phyloP scores from a whole-genome alignment of 768 basidiomycete genomes.

The Leucocoprinus leucothites region DNA sequence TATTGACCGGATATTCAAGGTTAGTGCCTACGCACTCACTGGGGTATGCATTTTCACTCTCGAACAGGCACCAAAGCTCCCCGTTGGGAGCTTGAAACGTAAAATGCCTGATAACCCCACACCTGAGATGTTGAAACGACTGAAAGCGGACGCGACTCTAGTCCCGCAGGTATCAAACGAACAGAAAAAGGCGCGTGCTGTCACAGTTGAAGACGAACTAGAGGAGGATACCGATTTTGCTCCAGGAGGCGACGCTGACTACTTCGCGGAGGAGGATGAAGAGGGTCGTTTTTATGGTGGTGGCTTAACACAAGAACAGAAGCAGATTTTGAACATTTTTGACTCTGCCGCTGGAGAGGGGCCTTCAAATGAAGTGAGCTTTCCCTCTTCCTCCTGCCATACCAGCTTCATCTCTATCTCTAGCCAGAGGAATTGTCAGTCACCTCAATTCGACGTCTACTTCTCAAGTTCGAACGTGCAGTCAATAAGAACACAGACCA shows the following conservation, averaged over 20 bases:
- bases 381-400: not conserved
- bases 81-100: conserved; percentile 61
- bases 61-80: conserved; percentile 63
- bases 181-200: conserved; percentile 30
- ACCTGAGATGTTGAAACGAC: conserved; percentile 79
- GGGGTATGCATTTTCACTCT: too few relatives aligned
- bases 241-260: conserved; percentile 87
- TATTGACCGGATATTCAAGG: conserved; percentile 53
- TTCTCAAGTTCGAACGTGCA: conserved; percentile 82
- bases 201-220: conserved; percentile 62
- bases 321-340: conserved; percentile 94
- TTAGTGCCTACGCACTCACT: conserved; percentile 11
- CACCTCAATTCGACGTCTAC: conserved; percentile 65
- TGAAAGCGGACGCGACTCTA: conserved; percentile 50
- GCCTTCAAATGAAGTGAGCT: conserved; percentile 63
- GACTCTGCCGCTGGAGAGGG: conserved; percentile 68
- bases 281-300: conserved; percentile 94
- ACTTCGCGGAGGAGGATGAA: conserved; percentile 87
- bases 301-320: conserved; percentile 89
- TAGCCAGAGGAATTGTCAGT: conserved; percentile 69
- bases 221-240: conserved; percentile 61
- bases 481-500: conserved; percentile 95
- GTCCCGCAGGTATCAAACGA: conserved; percentile 11
- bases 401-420: not conserved
- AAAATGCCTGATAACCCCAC: conserved; percentile 76